These are phyloP conservation scores for Blastosporella zonata DNA, from an alignment of 1,284 basidiomycete species.

Conservation along the genomic window DNA sequence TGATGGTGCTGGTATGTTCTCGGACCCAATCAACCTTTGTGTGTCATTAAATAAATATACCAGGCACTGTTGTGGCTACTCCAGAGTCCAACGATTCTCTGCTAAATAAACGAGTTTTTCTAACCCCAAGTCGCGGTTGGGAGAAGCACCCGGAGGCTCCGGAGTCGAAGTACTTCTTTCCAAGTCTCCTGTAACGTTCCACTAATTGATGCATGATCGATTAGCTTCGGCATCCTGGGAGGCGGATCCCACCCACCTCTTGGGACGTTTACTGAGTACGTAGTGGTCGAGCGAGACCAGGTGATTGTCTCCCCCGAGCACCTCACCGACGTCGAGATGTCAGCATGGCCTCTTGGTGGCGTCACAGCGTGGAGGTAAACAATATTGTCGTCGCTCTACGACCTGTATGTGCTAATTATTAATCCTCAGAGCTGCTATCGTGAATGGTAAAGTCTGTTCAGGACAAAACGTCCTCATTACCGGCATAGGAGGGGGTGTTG, in stretches of 20 bases:
- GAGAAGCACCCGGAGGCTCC: slow-evolving; percentile 56
- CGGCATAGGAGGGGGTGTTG: slow-evolving; percentile 82
- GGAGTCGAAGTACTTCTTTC: slow-evolving; percentile 40
- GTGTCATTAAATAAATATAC: not conserved
- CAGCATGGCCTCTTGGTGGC: slow-evolving; percentile 75
- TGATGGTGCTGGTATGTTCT: slow-evolving; percentile 63
- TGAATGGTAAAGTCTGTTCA: slow-evolving; percentile 61
- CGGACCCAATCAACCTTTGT: not conserved
- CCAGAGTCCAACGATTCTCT: slow-evolving; percentile 51
- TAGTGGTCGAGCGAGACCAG: slow-evolving; percentile 69
- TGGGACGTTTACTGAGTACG: slow-evolving; percentile 79
- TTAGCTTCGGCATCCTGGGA: slow-evolving; percentile 60
- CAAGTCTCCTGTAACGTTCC: not conserved
- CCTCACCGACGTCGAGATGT: slow-evolving; percentile 66
- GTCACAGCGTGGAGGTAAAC: slow-evolving; percentile 80
- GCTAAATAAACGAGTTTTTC: slow-evolving; percentile 67
- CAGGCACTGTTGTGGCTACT: slow-evolving; percentile 64
- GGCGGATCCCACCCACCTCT: slow-evolving; percentile 47
- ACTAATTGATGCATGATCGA: slow-evolving; percentile 16
- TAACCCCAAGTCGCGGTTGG: slow-evolving; percentile 78
- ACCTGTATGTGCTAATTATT: not conserved
- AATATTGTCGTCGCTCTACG: not conserved
- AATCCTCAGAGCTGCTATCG: slow-evolving; percentile 58
- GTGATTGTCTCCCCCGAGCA: slow-evolving; percentile 69
- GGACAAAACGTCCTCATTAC: slow-evolving; percentile 80